Evolutionary conservation across 2,329 filamentous ascomycete genomes (phyloP).

Genomic region (Clarireedia monteithiana): DNA sequence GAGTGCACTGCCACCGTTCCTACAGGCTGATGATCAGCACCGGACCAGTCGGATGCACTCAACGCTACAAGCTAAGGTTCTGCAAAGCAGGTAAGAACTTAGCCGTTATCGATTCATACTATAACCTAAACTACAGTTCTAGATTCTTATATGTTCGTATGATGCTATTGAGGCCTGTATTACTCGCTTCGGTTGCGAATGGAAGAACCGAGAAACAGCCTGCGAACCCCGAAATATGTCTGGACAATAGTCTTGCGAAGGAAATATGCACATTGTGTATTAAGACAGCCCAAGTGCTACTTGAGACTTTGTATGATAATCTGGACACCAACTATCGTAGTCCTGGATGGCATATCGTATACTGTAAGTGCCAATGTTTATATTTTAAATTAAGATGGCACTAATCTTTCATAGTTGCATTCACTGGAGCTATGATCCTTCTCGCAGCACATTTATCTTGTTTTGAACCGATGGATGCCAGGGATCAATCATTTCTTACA

Average conservation of each 20-base stretch:
- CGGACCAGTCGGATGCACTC: background rate
- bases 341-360: slow-evolving; percentile 18
- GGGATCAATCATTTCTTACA: background rate
- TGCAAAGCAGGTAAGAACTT: slow-evolving; percentile 13
- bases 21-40: background rate
- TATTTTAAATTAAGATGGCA: background rate
- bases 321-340: slow-evolving; percentile 9
- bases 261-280: slow-evolving; percentile 14
- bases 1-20: slow-evolving; percentile 10
- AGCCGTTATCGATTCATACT: background rate
- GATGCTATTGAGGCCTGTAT: background rate
- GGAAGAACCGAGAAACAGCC: background rate
- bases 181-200: background rate
- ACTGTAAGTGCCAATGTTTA: slow-evolving; percentile 12
- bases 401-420: slow-evolving; percentile 8
- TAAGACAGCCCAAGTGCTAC: slow-evolving; percentile 11
- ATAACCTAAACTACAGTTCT: background rate
- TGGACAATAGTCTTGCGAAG: slow-evolving; percentile 1
- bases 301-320: slow-evolving; percentile 9
- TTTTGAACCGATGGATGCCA: background rate
- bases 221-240: background rate
- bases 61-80: slow-evolving; percentile 11
- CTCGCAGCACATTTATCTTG: slow-evolving; percentile 9
- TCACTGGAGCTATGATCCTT: slow-evolving; percentile 14
- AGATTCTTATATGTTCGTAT: slow-evolving; percentile 6